Percentiles rank a stretch among this genome's conserved stretches.
Conservation (phyloP, 768 basidiomycete species). For the Xerocomellus dryophilus region DNA sequence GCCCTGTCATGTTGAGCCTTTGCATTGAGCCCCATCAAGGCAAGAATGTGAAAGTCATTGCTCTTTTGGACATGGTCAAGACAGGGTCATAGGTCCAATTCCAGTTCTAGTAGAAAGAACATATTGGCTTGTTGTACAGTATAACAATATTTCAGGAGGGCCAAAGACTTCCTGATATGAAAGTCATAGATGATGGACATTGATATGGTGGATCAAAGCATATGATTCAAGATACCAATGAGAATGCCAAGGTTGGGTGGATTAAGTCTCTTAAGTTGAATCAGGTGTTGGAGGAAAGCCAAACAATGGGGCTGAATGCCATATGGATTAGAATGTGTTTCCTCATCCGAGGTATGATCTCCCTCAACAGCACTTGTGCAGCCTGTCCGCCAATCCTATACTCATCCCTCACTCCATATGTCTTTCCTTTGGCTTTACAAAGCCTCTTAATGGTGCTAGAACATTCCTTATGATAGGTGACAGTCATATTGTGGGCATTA, state of each 20-base stretch:
- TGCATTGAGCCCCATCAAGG: not conserved
- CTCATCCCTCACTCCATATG: too few species aligned
- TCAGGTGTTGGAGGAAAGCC: not conserved
- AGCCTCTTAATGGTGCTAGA: too few species aligned
- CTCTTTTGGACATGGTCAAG: not conserved
- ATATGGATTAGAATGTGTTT: too few species aligned
- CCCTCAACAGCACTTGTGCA: too few species aligned
- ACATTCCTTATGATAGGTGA: too few species aligned
- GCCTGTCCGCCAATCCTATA: too few species aligned
- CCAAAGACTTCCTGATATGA: conserved; percentile 2
- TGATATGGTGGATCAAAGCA: not conserved
- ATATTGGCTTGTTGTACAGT: not conserved
- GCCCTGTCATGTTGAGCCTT: not conserved
- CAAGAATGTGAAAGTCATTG: not conserved
- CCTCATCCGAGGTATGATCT: too few species aligned
- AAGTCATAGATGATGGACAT: conserved; percentile 4
- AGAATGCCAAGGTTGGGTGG: conserved; percentile 11
- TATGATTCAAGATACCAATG: conserved; percentile 6
- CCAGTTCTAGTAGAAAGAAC: not conserved
- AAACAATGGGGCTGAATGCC: too few species aligned
- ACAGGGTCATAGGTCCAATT: not conserved
- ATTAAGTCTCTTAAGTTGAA: not conserved
- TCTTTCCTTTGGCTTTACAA: too few species aligned
- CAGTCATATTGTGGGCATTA: too few species aligned
- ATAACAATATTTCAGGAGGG: not conserved